A percentile compares a stretch with the other conserved stretches of the same genome.
These are phyloP conservation scores for Cyclotella atomus DNA, from an alignment of 108 stramenopile genomes.

Conservation along the genomic window DNA sequence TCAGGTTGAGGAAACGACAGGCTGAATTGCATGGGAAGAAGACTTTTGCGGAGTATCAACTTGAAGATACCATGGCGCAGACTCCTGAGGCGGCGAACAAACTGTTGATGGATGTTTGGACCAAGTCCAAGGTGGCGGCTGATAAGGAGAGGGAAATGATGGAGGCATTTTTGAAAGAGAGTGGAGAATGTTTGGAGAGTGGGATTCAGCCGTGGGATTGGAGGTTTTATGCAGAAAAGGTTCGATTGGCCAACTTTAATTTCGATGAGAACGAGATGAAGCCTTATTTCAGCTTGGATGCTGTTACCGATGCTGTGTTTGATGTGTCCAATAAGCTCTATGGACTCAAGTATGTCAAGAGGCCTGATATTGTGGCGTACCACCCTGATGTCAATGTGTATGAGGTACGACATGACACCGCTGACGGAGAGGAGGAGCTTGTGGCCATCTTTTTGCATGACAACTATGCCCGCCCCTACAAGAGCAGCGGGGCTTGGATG, in stretches of 20 bases:
- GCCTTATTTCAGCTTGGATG: conserved; percentile 72
- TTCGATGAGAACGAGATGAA: conserved; percentile 78
- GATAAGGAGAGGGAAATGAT: conserved; percentile 65
- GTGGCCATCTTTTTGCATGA: conserved; percentile 79
- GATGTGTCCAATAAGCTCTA: conserved; percentile 77
- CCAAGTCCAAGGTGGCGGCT: conserved; percentile 69
- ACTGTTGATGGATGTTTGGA: conserved; percentile 76
- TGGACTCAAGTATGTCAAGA: conserved; percentile 64
- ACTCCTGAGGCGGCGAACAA: conserved; percentile 71
- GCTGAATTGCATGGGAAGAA: conserved; percentile 63
- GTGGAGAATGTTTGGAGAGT: conserved; percentile 57
- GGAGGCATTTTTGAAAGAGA: conserved; percentile 63
- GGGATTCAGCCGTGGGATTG: conserved; percentile 84
- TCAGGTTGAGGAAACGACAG: conserved; percentile 61
- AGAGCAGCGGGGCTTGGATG: conserved; percentile 84
- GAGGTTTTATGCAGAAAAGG: conserved; percentile 79
- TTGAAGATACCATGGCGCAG: conserved; percentile 79
- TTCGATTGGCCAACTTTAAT: conserved; percentile 67
- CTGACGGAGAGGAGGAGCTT: conserved; percentile 51
- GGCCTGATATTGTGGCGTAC: conserved; percentile 65
- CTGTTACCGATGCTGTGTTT: conserved; percentile 65
- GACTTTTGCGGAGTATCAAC: conserved; percentile 74
- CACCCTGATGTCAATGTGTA: conserved; percentile 78
- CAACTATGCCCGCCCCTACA: conserved; percentile 73
- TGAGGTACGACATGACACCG: conserved; percentile 61